Base-by-base conservation (phyloP, 2,329 filamentous ascomycete genomes). In the Drechslera avenae region DNA sequence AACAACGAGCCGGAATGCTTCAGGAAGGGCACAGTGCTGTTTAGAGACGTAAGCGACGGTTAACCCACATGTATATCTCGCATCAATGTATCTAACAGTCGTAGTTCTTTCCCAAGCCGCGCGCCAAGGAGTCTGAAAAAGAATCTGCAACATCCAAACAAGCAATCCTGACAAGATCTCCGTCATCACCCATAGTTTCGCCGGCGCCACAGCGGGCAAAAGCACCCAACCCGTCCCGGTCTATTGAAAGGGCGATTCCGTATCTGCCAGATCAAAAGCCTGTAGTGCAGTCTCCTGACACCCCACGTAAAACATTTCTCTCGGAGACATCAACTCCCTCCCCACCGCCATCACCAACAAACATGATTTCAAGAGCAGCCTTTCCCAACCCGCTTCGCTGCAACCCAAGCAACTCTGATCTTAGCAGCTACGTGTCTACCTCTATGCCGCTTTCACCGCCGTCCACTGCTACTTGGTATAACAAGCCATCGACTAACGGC, bases 1-100 rank as follows among this genome's bases (percentile, higher is more conserved):
- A 99, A 99, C 74, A 94, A 96, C 61, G 94, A 99, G 73, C 85
- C 86, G 0, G 91, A 95, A 57, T 91, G 97, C 13, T 96, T 85
- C 74, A 94, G 88, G 73, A 99, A 97, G 72, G 94, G 94, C 4
- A 97, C 90, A 60, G 88, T 97, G 2, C 75, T 97, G 4, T 94
- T 92, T 71, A 83, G 92, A 63, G 89, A 94, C 71, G 88, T 89
- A 75, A 67, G 83, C 73, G 17, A 42, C 30, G 6, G 41, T 49
- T 34, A 9, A 7, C 7, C 35, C 7, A 5, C 30, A 12, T 39
- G 3, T 5, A 16, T 17, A 16, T 23, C 7, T 30, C 18, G 16
- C 21, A 26, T 14, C 26, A 52, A 10, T 16, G 30, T 19, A 19
- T 47, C 58, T 63, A n/a, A 67, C 46, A 46, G 7, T 43, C 26